phyloP scores from a whole-genome alignment of 179 eudicot species.

The Gypsophila paniculata region DNA sequence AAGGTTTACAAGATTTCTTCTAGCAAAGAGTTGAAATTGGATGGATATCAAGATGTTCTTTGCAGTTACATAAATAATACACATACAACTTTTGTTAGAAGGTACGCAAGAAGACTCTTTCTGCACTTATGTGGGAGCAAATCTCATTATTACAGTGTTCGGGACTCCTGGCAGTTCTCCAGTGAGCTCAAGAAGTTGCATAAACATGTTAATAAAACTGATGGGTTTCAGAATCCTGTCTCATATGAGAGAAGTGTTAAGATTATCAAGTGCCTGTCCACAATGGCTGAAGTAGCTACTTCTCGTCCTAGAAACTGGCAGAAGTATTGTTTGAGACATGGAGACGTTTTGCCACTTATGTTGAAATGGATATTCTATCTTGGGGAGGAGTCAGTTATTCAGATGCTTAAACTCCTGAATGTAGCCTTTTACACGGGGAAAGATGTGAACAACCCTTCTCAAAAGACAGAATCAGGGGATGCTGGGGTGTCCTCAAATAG shows the following conservation, averaged over 20 bases:
- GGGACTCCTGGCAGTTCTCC: constrained; percentile 96
- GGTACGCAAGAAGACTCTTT: constrained; percentile 95
- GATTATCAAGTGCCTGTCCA: constrained; percentile 77
- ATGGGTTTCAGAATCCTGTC: constrained; percentile 74
- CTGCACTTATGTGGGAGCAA: constrained; percentile 98
- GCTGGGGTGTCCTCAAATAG: constrained; percentile 56
- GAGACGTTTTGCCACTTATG: constrained; percentile 73
- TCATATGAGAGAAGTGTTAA: constrained; percentile 98
- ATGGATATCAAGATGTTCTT: constrained; percentile 97
- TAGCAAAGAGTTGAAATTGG: constrained; percentile 86
- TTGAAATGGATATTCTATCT: constrained; percentile 78
- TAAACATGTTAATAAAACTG: constrained; percentile 76
- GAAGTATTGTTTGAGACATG: constrained; percentile 87
- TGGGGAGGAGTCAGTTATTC: constrained; percentile 95
- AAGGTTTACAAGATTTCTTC: constrained; percentile 61
- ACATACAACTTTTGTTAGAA: constrained; percentile 75
- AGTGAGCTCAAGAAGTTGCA: constrained; percentile 86
- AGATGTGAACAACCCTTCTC: constrained; percentile 55
- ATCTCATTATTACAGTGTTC: constrained; percentile 92
- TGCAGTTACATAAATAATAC: constrained; percentile 97
- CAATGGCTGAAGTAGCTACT: constrained; percentile 93
- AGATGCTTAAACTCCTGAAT: constrained; percentile 77
- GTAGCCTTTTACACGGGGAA: constrained; percentile 87
- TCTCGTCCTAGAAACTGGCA: constrained; percentile 99
- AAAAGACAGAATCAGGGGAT: constrained; percentile 66